Evolutionary conservation across 257 asterid species (phyloP), one percentile per base, ranked within the genome.

Genomic region (Cinchona pubescens): DNA sequence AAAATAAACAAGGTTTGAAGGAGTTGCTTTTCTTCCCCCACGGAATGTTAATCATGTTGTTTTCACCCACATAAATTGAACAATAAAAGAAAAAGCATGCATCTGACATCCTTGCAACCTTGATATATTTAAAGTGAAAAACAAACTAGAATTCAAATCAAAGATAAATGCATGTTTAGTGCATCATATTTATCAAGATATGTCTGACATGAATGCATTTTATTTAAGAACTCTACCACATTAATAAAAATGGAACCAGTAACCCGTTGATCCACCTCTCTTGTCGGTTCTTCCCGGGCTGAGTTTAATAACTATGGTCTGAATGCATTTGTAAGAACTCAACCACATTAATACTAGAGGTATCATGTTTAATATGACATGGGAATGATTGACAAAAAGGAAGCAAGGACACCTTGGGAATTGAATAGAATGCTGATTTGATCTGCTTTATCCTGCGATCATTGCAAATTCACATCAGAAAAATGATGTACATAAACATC

Each of bases 341-440:
- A 23, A 56, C 16, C 27, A 56, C 67, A 72, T 25, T 15, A n/a
- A 70, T 27, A 70, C 23, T 30, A 70, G 21, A 72, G 1, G 7
- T 3, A 56, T 7, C 15, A n/a, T 51, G 66, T 7, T 37, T 1
- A 2, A 35, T n/a, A 69, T 35, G 42, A 61, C 25, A 76, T 48
- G 35, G 64, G 48, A 76, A 30, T n/a, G 0, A 61, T 13, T 29
- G 49, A 32, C 21, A 51, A 19, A 46, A 55, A 30, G 48, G 56
- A 76, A 0, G 23, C 23, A 27, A 67, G 51, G 62, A 69, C 55
- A 93, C 98, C 97, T 93, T 93, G 70, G 83, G 73, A 67, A 93
- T 81, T 30, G 97, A 88, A 81, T 93, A 93, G 81, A 93, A 93
- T 69, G 98, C 88, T 10, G 98, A 93, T 81, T 93, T 93, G 70